phyloP scores from a whole-genome alignment of 108 stramenopile genomes.

The Aurantiochytrium sp. region DNA sequence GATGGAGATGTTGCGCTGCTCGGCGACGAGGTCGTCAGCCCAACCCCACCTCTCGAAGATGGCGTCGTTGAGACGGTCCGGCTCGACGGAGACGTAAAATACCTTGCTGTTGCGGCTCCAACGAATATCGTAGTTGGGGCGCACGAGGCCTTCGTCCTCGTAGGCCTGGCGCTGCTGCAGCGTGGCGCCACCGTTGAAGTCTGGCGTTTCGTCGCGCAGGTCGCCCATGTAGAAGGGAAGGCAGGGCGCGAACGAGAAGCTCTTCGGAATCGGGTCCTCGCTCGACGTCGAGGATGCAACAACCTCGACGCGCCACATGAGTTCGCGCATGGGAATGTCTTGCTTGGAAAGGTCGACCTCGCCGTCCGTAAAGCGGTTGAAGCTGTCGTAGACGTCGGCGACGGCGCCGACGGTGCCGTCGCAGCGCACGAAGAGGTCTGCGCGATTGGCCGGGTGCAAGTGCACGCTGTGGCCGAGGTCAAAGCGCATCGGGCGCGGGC shows the following conservation, averaged over 20 bases:
- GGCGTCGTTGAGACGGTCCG: not conserved
- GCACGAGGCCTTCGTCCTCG: not conserved
- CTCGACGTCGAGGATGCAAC: not conserved
- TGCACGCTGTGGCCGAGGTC: not conserved
- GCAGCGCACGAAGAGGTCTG: not conserved
- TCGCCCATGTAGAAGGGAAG: not conserved
- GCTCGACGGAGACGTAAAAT: not conserved
- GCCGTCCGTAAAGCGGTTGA: not conserved
- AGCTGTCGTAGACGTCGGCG: not conserved
- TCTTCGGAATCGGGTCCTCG: not conserved
- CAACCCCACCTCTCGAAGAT: not conserved
- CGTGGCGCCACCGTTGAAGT: not conserved
- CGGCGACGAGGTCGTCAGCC: not conserved
- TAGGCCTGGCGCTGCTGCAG: too few species aligned
- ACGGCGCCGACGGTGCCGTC: not conserved
- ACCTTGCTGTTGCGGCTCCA: too few species aligned
- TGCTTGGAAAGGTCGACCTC: not conserved
- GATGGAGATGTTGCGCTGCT: not conserved
- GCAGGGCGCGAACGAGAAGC: not conserved
- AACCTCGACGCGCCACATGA: not conserved
- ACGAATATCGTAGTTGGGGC: not conserved
- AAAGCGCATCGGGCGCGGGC: not conserved
- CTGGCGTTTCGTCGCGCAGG: not conserved
- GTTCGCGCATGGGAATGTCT: not conserved
- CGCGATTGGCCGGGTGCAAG: not conserved